Evolutionary conservation across 805 yeast genomes (phyloP).

Genomic region (Yarrowia sp.): DNA sequence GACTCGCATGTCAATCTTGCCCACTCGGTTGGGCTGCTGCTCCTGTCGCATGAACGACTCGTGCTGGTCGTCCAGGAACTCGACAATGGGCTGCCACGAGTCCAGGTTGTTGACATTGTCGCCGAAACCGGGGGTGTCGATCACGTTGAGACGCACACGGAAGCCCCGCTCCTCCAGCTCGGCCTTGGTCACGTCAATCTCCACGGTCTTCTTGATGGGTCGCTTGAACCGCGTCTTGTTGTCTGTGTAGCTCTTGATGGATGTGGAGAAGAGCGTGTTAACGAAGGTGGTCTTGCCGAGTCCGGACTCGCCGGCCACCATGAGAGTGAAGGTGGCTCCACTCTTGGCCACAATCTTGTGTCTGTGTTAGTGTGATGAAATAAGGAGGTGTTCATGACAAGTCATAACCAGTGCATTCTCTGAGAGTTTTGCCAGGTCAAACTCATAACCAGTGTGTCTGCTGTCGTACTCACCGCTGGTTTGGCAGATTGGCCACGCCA

Average conservation of each 20-base stretch:
- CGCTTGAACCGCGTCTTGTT: conserved; percentile 51
- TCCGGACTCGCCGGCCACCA: conserved; percentile 89
- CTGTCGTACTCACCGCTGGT: conserved; percentile 45
- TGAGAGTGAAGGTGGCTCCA: conserved; percentile 78
- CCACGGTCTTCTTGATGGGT: conserved; percentile 53
- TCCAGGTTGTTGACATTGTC: conserved; percentile 83
- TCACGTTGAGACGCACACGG: conserved; percentile 77
- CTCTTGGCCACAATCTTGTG: conserved; percentile 53
- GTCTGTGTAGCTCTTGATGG: conserved; percentile 54
- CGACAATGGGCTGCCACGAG: conserved; percentile 72
- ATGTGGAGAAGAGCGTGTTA: conserved; percentile 75
- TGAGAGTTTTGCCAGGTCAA: too few relatives aligned
- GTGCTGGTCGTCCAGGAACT: conserved; percentile 82
- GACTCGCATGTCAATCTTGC: conserved; percentile 68
- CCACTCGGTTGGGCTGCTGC: conserved; percentile 69
- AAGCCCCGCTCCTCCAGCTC: conserved; percentile 72
- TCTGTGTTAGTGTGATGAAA: conserved; percentile 41
- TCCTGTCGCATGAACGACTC: conserved; percentile 73
- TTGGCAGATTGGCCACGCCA: conserved; percentile 47
- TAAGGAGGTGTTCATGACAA: too few relatives aligned
- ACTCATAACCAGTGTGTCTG: background rate
- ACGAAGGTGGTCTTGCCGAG: conserved; percentile 76
- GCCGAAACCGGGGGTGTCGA: conserved; percentile 95
- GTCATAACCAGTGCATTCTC: background rate
- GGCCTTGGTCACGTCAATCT: conserved; percentile 54